These are phyloP conservation scores for Pseudogymnoascus sp. DNA, from an alignment of 2,329 filamentous ascomycete species.

Conservation along the genomic window DNA sequence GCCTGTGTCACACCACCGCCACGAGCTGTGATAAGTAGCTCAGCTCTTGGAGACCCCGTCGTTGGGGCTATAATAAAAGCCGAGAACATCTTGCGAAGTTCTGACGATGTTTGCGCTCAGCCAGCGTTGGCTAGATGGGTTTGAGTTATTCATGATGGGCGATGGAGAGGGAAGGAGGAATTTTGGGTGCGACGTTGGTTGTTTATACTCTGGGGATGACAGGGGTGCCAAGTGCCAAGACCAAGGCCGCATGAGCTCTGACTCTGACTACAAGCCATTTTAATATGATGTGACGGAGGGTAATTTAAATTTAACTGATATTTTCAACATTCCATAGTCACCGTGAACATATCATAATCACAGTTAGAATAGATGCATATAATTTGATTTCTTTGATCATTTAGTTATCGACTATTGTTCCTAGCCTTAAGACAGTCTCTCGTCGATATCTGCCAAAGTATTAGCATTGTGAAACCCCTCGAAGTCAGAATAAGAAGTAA, in stretches of 20 bases:
- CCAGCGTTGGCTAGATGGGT: not conserved
- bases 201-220: conserved; percentile 2
- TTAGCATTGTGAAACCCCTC: conserved; percentile 1
- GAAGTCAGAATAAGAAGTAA: not conserved
- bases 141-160: conserved; percentile 4
- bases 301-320: not conserved
- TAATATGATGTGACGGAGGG: not conserved
- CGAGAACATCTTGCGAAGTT: conserved; percentile 10
- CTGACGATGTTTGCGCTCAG: conserved; percentile 2
- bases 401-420: not conserved
- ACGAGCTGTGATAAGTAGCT: conserved; percentile 8
- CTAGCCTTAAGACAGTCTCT: not conserved
- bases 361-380: not conserved
- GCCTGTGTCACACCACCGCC: conserved; percentile 6
- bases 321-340: conserved; percentile 5
- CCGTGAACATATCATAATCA: not conserved
- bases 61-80: conserved; percentile 12
- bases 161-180: conserved; percentile 1
- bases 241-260: not conserved
- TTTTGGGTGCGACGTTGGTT: conserved; percentile 1
- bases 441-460: not conserved
- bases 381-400: not conserved
- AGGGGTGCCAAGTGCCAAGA: conserved; percentile 8
- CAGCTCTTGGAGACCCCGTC: conserved; percentile 10
- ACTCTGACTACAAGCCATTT: not conserved